A percentile compares a stretch with the other conserved stretches of the same genome.
Evolutionary conservation across 1,139 yeast genomes (phyloP).

Genomic region (Hansenula sp.): DNA sequence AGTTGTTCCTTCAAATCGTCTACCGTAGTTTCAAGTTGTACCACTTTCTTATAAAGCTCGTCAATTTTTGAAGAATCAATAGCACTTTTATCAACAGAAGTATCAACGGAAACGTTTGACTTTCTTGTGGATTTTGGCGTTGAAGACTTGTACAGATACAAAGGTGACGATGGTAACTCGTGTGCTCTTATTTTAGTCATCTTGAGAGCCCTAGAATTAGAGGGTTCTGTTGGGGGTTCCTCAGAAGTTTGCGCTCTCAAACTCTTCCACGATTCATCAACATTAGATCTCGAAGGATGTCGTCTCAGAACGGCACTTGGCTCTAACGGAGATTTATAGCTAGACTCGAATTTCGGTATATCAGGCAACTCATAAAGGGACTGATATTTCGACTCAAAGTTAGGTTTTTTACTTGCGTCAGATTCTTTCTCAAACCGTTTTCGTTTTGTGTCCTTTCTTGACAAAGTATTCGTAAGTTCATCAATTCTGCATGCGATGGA

Average conservation of each 20-base stretch:
- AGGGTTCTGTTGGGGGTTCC: background rate
- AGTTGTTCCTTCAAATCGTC: conserved; percentile 17
- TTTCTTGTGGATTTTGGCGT: background rate
- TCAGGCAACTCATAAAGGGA: background rate
- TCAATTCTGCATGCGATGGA: background rate
- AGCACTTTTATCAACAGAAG: background rate
- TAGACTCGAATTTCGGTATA: background rate
- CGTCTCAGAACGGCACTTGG: background rate
- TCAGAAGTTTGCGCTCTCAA: too few relatives aligned
- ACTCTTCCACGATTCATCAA: background rate
- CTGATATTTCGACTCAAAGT: background rate
- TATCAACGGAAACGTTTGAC: background rate
- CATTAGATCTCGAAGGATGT: background rate
- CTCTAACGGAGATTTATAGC: background rate
- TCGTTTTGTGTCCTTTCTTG: background rate
- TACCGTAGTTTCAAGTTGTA: conserved; percentile 15
- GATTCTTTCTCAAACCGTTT: background rate
- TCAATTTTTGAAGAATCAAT: conserved; percentile 4
- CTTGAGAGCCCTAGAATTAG: background rate
- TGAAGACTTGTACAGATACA: background rate
- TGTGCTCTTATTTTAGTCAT: background rate
- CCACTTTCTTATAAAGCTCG: conserved; percentile 13
- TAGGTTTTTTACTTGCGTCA: background rate
- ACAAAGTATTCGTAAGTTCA: background rate
- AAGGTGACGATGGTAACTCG: conserved; percentile 1